Base-by-base conservation (phyloP, 2,329 filamentous ascomycete genomes). In the Didymella lethalis region DNA sequence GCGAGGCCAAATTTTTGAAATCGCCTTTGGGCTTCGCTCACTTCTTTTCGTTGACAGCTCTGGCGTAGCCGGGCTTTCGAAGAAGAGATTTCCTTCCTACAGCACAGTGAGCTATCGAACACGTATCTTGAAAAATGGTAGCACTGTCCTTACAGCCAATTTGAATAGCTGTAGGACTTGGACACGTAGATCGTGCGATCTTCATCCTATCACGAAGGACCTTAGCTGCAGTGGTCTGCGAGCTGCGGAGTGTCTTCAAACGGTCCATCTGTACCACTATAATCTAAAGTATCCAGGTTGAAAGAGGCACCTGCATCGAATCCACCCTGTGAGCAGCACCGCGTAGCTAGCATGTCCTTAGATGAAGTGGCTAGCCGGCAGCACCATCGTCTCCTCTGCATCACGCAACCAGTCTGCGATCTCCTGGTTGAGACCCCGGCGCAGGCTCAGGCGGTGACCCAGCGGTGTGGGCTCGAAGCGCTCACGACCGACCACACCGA, bases 401-500 rank as follows among this genome's bases (percentile, higher is more conserved):
- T 34, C 12, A 16, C 32, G 14, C 32, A 34, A 7, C 32, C 32
- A 34, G 12, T 34, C 32, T 5, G 32, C 32, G 6, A 34, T 34
- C 36, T 44, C 46, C 40, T 43, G 20, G 40, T 10, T 46, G 31
- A 59, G 38, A 25, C 57, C 50, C 18, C n/a, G 38, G 2, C 29
- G 44, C 12, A 54, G 56, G 5, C 45, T 47, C 28, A 41, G 32
- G 3, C 52, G 46, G 20, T 36, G 47, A 23, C 36, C 23, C 2
- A 43, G 25, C 7, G 41, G 41, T 12, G 25, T 45, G 2, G 16
- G 41, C 43, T 62, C 50, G 46, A 62, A 58, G 25, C 47, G 59
- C 43, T 62, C 50, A 4, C 18, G 46, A n/a, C 50, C 59, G 23
- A 48, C 34, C 18, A 55, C 47, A 11, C 54, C 50, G 7, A 62